Conservation (phyloP, 306 rosid species). For the Astragalus membranaceus region DNA sequence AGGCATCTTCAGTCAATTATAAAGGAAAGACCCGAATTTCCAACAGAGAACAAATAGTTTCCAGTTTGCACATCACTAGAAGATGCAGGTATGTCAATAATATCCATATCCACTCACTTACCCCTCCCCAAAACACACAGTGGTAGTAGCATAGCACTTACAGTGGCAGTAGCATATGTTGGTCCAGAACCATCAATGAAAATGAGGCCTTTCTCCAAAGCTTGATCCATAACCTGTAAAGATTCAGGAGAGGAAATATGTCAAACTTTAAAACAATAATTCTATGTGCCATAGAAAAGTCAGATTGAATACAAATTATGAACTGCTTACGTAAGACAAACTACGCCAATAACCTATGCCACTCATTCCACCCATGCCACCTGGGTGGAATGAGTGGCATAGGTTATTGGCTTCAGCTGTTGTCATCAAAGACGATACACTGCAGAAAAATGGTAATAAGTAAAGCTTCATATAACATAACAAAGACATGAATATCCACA, state of each 20-base stretch:
- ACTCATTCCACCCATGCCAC: constrained; percentile 65
- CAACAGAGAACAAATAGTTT: constrained; percentile 2
- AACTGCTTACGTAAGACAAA: no score
- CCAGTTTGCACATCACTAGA: constrained; percentile 2
- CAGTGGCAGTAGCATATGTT: constrained; percentile 89
- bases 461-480: background rate
- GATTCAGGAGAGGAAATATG: constrained; percentile 3
- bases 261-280: constrained; percentile 11
- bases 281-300: background rate
- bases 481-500: background rate
- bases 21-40: constrained; percentile 2
- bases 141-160: no score
- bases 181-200: constrained; percentile 81
- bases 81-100: constrained; percentile 16
- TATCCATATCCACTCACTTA: constrained; percentile 27
- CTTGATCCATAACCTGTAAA: constrained; percentile 69
- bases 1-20: background rate
- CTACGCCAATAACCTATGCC: constrained; percentile 63
- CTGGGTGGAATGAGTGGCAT: constrained; percentile 51
- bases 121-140: constrained; percentile 33
- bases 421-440: constrained; percentile 90
- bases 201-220: constrained; percentile 66
- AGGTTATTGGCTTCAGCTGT: constrained; percentile 92
- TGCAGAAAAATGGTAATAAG: constrained; percentile 27
- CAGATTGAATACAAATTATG: background rate